Evolutionary conservation across 257 asterid genomes (phyloP).

Genomic region (Scutellaria baicalensis): DNA sequence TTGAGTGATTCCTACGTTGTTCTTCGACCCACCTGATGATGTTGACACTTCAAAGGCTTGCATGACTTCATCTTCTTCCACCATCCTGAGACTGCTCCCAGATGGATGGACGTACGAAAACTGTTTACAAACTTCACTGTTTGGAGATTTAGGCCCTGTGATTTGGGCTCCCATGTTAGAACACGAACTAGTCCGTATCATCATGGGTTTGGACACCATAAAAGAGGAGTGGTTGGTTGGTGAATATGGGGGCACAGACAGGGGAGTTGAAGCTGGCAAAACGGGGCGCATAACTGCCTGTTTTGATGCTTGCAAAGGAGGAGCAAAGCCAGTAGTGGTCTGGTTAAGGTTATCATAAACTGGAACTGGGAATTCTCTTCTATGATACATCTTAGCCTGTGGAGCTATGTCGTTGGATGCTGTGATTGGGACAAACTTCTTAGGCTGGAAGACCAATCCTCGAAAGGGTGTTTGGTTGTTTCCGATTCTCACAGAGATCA

Average conservation of each 20-base stretch:
- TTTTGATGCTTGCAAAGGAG: constrained; percentile 8
- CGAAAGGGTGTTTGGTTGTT: constrained; percentile 44
- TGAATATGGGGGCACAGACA: constrained; percentile 10
- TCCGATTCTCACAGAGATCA: constrained; percentile 54
- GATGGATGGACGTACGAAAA: constrained; percentile 13
- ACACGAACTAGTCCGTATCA: constrained; percentile 20
- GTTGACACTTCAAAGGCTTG: constrained; percentile 52
- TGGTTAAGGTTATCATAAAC: constrained; percentile 15
- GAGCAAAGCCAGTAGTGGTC: constrained; percentile 5
- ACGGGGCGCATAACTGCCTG: constrained; percentile 18
- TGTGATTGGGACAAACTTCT: constrained; percentile 42
- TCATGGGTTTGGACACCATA: neutral
- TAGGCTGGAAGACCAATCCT: constrained; percentile 64
- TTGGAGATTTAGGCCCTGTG: constrained; percentile 15
- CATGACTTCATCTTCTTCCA: constrained; percentile 65
- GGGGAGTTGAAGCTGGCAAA: constrained; percentile 12
- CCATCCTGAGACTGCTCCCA: constrained; percentile 45
- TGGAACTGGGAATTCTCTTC: constrained; percentile 30
- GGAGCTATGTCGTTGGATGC: constrained; percentile 68
- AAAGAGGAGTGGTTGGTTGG: constrained; percentile 11
- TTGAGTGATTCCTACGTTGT: constrained; percentile 9
- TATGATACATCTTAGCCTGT: constrained; percentile 45
- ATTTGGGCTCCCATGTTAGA: constrained; percentile 22
- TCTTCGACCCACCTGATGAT: constrained; percentile 20
- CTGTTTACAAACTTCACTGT: constrained; percentile 11